Evolutionary conservation across 352 stramenopile species (phyloP), one percentile per base, ranked within the genome.

Genomic region (Globisporangium mamillatum): DNA sequence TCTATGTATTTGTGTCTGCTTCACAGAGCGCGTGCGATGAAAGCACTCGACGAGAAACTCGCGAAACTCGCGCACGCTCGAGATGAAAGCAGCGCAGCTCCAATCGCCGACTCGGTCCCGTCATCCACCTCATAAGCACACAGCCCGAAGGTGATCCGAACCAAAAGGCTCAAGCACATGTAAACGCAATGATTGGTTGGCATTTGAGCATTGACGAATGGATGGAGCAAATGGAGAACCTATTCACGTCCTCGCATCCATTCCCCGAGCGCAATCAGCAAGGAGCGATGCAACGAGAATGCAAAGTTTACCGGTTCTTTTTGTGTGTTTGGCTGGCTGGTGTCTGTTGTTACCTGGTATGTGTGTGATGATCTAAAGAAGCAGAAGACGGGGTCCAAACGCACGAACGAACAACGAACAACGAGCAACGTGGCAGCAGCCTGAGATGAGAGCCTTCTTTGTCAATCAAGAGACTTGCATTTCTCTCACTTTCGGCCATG

Each of bases 1-100:
- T 55, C 25, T 56, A 22, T 24, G 8, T 57, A 4, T 60, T 44
- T 29, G 38, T 68, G 20, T 9, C 12, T 36, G 36, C 3, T 61
- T 14, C 46, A 3, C 60, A 96, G 88, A 75, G 88, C 86, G 44
- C 77, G 88, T 70, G 88, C 88, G 12, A 94, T 96, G 86, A 93
- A 92, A 59, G 88, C 88, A 27, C 74, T 96, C n/a, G 88, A 96
- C 57, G 88, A 94, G 64, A 96, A 96, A 46, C 72, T 96, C 29
- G 88, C 88, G 38, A 96, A 96, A 63, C 72, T 96, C 29, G 88
- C 88, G 10, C 70, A 83, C 24, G 75, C 74, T 18, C 68, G 68
- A 1, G 66, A 71, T 8, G 53, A 71, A 18, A 69, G 32, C 34
- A 24, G 34, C n/a, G 20, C 24, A 5, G 16, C 55, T 14, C 55